These are phyloP conservation scores for Termitomyces sp. DNA, from an alignment of 768 basidiomycete genomes.

Conservation along the genomic window DNA sequence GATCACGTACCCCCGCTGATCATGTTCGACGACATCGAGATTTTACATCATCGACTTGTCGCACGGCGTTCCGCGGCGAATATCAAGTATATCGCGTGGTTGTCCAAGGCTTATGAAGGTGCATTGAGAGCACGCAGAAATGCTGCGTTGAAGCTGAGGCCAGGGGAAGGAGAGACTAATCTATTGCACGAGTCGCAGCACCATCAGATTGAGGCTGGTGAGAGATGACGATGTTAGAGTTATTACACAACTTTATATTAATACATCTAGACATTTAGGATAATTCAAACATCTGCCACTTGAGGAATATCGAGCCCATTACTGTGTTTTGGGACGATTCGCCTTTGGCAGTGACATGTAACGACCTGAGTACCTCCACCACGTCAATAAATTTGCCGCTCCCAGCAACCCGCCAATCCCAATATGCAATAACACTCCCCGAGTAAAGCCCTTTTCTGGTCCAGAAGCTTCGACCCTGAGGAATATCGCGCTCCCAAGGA, in stretches of 20 bases:
- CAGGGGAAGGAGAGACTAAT: background rate
- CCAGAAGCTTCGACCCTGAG: conserved; percentile 15
- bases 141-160: conserved; percentile 27
- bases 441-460: conserved; percentile 19
- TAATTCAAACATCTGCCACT: background rate
- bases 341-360: conserved; percentile 6
- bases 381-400: conserved; percentile 10
- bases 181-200: background rate
- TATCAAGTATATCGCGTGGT: conserved; percentile 66
- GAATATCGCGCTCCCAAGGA: conserved; percentile 20
- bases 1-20: conserved; percentile 77
- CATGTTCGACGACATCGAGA: conserved; percentile 70
- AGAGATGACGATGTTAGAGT: background rate
- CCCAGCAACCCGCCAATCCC: conserved; percentile 22
- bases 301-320: background rate
- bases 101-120: conserved; percentile 68
- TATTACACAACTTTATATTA: background rate
- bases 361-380: conserved; percentile 19
- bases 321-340: conserved; percentile 11
- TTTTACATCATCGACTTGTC: conserved; percentile 71
- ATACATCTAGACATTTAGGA: background rate
- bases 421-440: conserved; percentile 26
- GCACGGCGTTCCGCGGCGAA: conserved; percentile 34
- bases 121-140: conserved; percentile 59
- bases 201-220: background rate